Base-by-base conservation (phyloP, 2,329 filamentous ascomycete species). In the Talaromyces sp. region DNA sequence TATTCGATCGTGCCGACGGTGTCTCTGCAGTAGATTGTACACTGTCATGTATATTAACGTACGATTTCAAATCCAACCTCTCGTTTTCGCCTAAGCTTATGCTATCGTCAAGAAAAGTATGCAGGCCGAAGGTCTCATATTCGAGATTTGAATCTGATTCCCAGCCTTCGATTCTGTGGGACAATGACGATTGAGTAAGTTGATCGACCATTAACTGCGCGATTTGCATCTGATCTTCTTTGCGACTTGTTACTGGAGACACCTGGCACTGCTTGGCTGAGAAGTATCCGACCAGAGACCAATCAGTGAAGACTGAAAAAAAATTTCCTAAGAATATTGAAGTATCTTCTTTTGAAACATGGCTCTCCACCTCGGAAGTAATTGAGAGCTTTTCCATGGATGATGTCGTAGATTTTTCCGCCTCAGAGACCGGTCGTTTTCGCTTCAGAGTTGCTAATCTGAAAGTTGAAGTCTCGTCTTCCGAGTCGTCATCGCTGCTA, bases 151-250 rank as follows among this genome's bases (percentile, higher is more conserved):
- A 73, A 27, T 77, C 66, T 10, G 69, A 66, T 37, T 73, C 66
- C 27, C 65, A 58, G 6, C 69, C 72, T 52, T 77, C 71, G 45
- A 75, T 65, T 11, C 67, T 70, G 69, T 79, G 77, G 39, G 74
- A 68, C 11, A 82, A 70, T n/a, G 77, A 80, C 13, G 79, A 80
- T 67, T 81, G 79, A 3, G 77, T 79, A 56, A 81, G 68, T 70
- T 80, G 78, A 52, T 80, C 78, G 24, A 78, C 76, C 24, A 80
- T 65, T 8, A 81, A 66, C 64, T 81, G 78, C 14, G 77, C 78
- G 54, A 79, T 68, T 62, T 77, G 72, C 39, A 79, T 72, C 33
- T 77, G 73, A 45, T 74, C 71, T 56, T 79, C 78, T 52, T 70
- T 75, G 50, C 72, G 70, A 39, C 70, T 64, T 35, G 79, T 72